These are phyloP conservation scores for Aspergillus indologenus DNA, from an alignment of 495 filamentous ascomycete genomes.

Conservation along the genomic window DNA sequence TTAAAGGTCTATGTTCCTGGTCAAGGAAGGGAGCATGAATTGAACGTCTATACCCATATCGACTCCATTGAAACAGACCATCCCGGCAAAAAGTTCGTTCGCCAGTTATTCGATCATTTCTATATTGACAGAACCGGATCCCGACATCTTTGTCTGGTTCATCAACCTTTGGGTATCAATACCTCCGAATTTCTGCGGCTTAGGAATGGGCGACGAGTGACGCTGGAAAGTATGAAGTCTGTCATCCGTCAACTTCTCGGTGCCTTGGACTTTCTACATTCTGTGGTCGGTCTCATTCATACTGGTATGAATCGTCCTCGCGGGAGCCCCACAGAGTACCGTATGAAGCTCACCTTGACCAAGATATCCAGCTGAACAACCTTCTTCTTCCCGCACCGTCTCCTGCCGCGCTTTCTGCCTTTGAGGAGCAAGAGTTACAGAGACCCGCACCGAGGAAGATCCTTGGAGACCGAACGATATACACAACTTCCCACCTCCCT, in stretches of 20 bases:
- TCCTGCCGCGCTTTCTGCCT: slow-evolving; percentile 6
- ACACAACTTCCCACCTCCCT: slow-evolving; percentile 9
- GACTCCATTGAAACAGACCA: slow-evolving; percentile 13
- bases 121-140: slow-evolving; percentile 25
- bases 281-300: slow-evolving; percentile 34
- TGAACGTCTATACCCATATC: slow-evolving; percentile 22
- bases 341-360: not conserved
- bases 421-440: slow-evolving; percentile 18
- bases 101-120: slow-evolving; percentile 23
- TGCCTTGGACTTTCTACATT: slow-evolving; percentile 41
- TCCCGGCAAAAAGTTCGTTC: slow-evolving; percentile 20
- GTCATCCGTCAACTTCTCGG: slow-evolving; percentile 26
- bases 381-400: slow-evolving; percentile 18
- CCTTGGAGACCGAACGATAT: slow-evolving; percentile 23
- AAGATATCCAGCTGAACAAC: slow-evolving; percentile 21
- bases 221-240: slow-evolving; percentile 18
- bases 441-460: slow-evolving; percentile 19
- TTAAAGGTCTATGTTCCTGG: slow-evolving; percentile 3
- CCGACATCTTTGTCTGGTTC: slow-evolving; percentile 30
- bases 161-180: slow-evolving; percentile 25
- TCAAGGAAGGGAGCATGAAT: slow-evolving; percentile 14
- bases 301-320: slow-evolving; percentile 29
- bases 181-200: slow-evolving; percentile 3
- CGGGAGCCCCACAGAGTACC: too few species aligned
- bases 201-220: slow-evolving; percentile 15